Evolutionary conservation across 2,329 filamentous ascomycete genomes (phyloP).

Genomic region (Aspergillus piperis): DNA sequence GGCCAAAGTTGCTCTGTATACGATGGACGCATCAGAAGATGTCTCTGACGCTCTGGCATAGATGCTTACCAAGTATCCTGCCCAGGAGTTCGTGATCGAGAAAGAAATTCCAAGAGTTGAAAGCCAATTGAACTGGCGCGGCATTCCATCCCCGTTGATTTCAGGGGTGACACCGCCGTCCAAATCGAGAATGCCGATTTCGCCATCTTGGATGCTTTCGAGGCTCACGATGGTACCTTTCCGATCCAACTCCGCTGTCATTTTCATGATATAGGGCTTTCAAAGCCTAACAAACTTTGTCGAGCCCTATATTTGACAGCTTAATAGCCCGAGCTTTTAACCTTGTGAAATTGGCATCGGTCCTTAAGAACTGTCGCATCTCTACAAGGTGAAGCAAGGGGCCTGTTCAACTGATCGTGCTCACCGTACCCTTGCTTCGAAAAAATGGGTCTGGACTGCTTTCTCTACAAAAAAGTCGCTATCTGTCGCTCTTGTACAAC

Average conservation of each 20-base stretch:
- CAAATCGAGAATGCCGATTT: background rate
- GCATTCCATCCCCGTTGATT: background rate
- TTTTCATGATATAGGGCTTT: no score
- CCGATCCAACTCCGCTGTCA: background rate
- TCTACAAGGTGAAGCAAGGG: background rate
- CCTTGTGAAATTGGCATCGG: background rate
- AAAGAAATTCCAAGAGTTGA: background rate
- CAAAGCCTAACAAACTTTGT: background rate
- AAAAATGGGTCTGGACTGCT: background rate
- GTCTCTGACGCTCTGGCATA: background rate
- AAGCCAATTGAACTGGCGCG: background rate
- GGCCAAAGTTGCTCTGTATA: background rate
- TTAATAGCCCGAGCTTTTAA: background rate
- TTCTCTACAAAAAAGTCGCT: background rate
- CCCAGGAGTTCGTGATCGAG: background rate
- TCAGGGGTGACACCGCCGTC: background rate
- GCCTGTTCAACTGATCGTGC: background rate
- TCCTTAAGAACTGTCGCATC: background rate
- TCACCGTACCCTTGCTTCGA: background rate
- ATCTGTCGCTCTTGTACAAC: background rate
- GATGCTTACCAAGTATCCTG: background rate
- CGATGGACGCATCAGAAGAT: background rate
- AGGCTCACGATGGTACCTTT: background rate
- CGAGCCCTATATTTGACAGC: background rate
- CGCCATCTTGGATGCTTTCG: background rate